Evolutionary conservation across 139 green algal species (phyloP), one percentile per base, ranked within the genome.

Genomic region (Deuterostichococcus epilithicus): DNA sequence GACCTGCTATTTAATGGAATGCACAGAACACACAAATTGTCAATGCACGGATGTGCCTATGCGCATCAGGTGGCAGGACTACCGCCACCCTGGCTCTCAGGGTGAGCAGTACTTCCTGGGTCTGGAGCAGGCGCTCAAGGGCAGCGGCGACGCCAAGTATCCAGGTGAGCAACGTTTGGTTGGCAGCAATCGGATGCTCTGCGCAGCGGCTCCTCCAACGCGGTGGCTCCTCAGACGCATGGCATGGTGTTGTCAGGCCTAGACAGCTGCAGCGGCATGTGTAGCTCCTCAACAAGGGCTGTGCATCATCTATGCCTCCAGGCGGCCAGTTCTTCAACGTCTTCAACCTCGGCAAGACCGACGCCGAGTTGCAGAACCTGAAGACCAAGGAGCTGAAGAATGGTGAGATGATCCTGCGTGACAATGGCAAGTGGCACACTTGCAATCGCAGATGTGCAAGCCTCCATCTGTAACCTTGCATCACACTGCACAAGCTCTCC

Each of bases 311-410:
- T 35, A n/a, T 67, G 15, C 2, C 22, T 73, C 18, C 81, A 94
- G 93, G 96, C 74, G 96, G 96, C 80, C 86, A 84, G 30, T 94
- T 91, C 73, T 99, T 99, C 96, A 99, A 99, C 93, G 79, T 97
- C 73, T 85, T 95, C 79, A 90, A 91, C 86, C 83, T 97, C 60
- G 94, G 90, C 52, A 90, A 90, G 84, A 92, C 89, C 78, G 84
- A 81, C 76, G 86, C 83, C 34, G 86, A 87, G 32, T 88, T 97
- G 87, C 93, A 94, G 77, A 87, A 88, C 76, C 84, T 98, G 65
- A 91, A 95, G 87, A 86, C 86, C 23, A 98, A 98, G 83, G 96
- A 99, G 92, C 84, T 99, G 65, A 96, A 97, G 88, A 98, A 99
- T 83, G 96, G 94, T 36, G 81, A 92, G 35, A 78, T 96, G 77